A percentile compares a stretch with the other conserved stretches of the same genome.
phyloP scores from a whole-genome alignment of 441 rosid genomes.

The Populus hybrid region DNA sequence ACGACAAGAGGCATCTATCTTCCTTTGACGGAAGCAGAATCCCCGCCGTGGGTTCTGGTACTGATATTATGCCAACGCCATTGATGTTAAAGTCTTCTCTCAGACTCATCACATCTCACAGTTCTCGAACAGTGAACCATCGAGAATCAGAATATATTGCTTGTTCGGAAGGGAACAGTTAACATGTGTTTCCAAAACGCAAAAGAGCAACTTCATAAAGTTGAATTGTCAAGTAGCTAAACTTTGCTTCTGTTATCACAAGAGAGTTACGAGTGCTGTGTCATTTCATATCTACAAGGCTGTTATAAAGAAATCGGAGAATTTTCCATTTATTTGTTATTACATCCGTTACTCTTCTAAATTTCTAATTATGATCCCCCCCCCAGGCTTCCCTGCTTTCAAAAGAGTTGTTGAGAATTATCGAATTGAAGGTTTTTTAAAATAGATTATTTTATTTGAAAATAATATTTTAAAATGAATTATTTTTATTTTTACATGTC shows the following conservation, averaged over 20 bases:
- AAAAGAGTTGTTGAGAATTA: too few relatives aligned
- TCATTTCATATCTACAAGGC: background rate
- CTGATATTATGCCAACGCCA: conserved; percentile 13
- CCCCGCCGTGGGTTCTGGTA: background rate
- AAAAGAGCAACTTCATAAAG: background rate
- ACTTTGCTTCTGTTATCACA: background rate
- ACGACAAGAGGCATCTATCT: background rate
- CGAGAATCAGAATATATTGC: conserved; percentile 5
- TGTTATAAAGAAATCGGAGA: background rate
- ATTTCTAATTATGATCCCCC: background rate
- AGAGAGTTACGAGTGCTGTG: background rate
- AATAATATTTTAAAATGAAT: too few relatives aligned
- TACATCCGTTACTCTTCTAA: background rate
- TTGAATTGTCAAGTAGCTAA: background rate
- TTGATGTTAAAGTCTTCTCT: background rate
- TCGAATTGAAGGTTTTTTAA: too few relatives aligned
- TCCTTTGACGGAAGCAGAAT: conserved; percentile 14
- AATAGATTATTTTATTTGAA: too few relatives aligned
- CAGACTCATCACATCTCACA: too few relatives aligned
- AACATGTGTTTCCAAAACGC: background rate
- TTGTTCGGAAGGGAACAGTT: background rate
- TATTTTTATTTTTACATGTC: too few relatives aligned
- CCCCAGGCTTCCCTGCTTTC: too few relatives aligned
- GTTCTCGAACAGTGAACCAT: background rate
- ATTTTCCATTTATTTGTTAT: background rate